Evolutionary conservation across 202 grass and related monocot genomes (phyloP).

Genomic region (Sporobolus alterniflorus): DNA sequence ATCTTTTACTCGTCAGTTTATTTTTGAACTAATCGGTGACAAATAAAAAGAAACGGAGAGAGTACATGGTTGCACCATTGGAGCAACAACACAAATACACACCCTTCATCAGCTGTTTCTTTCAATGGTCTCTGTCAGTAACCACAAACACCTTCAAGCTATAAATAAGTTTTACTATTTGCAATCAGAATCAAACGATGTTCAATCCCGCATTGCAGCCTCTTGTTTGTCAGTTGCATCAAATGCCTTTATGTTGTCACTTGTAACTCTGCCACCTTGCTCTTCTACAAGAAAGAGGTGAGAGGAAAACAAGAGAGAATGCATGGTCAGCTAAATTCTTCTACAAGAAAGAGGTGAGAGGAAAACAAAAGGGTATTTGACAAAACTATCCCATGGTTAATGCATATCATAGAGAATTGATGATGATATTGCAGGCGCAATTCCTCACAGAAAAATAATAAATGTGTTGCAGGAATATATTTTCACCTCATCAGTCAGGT

Average conservation of each 20-base stretch:
- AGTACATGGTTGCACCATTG: not conserved
- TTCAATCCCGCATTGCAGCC: not conserved
- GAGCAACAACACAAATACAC: not conserved
- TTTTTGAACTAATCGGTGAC: no score
- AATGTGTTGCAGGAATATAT: not conserved
- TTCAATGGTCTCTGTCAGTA: not conserved
- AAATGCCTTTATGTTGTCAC: not conserved
- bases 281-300: not conserved
- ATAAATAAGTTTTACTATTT: not conserved
- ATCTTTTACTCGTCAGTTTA: no score
- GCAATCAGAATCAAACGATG: not conserved
- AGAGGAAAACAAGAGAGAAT: not conserved
- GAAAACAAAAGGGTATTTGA: not conserved
- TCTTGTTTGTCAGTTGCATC: not conserved
- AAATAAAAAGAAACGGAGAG: no score
- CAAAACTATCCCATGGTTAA: not conserved
- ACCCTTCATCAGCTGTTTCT: not conserved
- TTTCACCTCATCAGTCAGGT: conserved; percentile 82
- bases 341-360: not conserved
- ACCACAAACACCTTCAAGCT: not conserved
- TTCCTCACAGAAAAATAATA: not conserved
- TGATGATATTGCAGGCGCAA: not conserved
- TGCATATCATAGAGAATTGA: not conserved
- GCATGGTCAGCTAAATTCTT: not conserved
- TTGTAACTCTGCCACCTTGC: not conserved